Evolutionary conservation across 768 basidiomycete genomes (phyloP).

Genomic region (Macrocybe gigantea): DNA sequence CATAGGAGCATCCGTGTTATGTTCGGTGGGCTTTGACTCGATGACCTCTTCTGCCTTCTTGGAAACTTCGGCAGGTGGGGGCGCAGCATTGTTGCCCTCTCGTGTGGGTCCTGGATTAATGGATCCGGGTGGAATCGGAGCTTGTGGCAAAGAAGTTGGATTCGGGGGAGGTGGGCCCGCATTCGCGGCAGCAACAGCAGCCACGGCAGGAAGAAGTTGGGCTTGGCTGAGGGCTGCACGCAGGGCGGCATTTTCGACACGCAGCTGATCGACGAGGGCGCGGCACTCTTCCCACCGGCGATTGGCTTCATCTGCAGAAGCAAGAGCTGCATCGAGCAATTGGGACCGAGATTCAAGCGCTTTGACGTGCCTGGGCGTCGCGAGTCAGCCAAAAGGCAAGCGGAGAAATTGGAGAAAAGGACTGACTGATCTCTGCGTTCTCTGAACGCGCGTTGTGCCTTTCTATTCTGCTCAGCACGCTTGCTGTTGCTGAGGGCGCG

Average conservation of each 20-base stretch:
- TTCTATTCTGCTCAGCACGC: constrained; percentile 91
- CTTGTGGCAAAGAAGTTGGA: constrained; percentile 7
- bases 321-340: constrained; percentile 78
- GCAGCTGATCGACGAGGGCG: constrained; percentile 81
- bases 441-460: constrained; percentile 88
- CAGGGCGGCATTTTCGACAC: constrained; percentile 77
- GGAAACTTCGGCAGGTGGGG: constrained; percentile 16
- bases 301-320: constrained; percentile 84
- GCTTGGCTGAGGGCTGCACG: constrained; percentile 60
- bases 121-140: constrained; percentile 7
- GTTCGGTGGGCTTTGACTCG: constrained; percentile 17
- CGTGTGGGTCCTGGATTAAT: constrained; percentile 5
- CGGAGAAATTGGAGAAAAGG: constrained; percentile 4
- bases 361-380: constrained; percentile 66
- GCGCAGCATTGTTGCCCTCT: constrained; percentile 17
- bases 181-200: constrained; percentile 4
- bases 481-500: constrained; percentile 74
- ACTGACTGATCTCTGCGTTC: constrained; percentile 86
- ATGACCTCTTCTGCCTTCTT: constrained; percentile 18
- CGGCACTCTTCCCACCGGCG: constrained; percentile 88
- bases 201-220: constrained; percentile 29
- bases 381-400: constrained; percentile 6
- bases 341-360: constrained; percentile 82
- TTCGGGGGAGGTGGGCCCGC: constrained; percentile 1
- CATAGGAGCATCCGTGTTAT: constrained; percentile 14